Evolutionary conservation across 2,329 filamentous ascomycete genomes (phyloP).

Genomic region (Diaporthe sp.): DNA sequence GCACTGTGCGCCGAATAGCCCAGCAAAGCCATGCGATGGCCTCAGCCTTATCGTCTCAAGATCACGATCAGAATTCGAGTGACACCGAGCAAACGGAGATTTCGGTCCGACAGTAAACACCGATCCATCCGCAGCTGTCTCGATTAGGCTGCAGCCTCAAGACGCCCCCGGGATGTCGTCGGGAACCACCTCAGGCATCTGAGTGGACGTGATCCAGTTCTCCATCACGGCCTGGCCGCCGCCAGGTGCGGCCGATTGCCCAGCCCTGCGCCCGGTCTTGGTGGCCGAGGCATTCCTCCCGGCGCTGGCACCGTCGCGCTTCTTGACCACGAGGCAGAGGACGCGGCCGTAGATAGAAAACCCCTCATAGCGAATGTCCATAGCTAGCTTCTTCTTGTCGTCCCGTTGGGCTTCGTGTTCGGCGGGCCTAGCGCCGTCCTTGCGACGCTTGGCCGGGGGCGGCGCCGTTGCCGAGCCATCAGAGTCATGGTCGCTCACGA

Average conservation of each 20-base stretch:
- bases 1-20: background rate
- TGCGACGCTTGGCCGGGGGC: constrained; percentile 61
- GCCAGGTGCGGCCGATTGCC: constrained; percentile 50
- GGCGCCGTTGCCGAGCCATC: constrained; percentile 53
- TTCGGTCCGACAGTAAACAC: background rate
- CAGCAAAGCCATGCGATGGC: constrained; percentile 11
- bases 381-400: constrained; percentile 91
- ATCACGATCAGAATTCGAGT: constrained; percentile 3
- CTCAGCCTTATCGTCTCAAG: constrained; percentile 24
- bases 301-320: constrained; percentile 60
- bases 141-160: constrained; percentile 25
- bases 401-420: constrained; percentile 57
- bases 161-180: constrained; percentile 42
- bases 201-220: constrained; percentile 87
- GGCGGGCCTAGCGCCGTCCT: constrained; percentile 48
- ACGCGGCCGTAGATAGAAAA: constrained; percentile 96
- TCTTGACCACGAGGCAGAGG: constrained; percentile 88
- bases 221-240: constrained; percentile 80
- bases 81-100: background rate
- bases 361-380: constrained; percentile 92
- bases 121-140: background rate
- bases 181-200: constrained; percentile 62
- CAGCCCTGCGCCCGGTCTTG: constrained; percentile 42
- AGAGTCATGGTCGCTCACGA: constrained; percentile 45
- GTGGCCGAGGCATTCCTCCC: constrained; percentile 37